Percentiles rank a stretch among this genome's conserved stretches.
These are phyloP conservation scores for Viola pubescens DNA, from an alignment of 441 rosid genomes.

Conservation along the genomic window DNA sequence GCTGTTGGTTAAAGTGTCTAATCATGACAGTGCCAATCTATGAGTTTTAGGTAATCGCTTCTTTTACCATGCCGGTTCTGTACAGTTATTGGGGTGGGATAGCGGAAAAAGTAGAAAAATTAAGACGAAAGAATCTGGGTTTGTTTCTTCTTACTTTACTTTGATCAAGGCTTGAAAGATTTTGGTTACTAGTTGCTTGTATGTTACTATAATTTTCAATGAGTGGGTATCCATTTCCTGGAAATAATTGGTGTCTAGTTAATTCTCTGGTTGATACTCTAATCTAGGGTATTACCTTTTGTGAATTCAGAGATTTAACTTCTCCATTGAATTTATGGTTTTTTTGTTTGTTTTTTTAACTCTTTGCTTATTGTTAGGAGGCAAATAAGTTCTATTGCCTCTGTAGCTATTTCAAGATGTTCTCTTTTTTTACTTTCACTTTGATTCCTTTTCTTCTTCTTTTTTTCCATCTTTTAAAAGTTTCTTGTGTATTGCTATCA, in stretches of 20 bases:
- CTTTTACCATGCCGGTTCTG: constrained; percentile 15
- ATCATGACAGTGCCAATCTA: constrained; percentile 21
- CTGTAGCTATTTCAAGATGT: constrained; percentile 3
- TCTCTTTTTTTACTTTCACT: not conserved
- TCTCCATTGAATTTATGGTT: not conserved
- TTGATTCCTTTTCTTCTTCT: not conserved
- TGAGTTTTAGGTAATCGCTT: constrained; percentile 26
- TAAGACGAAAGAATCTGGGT: constrained; percentile 1
- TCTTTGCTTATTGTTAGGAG: not conserved
- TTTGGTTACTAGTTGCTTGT: constrained; percentile 1
- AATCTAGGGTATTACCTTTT: not conserved
- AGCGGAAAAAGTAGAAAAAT: constrained; percentile 9
- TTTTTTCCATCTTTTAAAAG: not conserved
- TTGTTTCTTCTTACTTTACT: not conserved
- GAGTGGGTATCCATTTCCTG: not conserved
- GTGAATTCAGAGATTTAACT: not conserved
- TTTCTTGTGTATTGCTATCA: constrained; percentile 7
- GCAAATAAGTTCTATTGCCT: not conserved
- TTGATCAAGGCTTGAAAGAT: constrained; percentile 5
- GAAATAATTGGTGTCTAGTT: not conserved
- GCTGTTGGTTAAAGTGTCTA: constrained; percentile 35
- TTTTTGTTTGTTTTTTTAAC: constrained; percentile 1
- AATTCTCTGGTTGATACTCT: not conserved
- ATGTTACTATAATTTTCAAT: not conserved
- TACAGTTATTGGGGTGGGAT: constrained; percentile 17